Evolutionary conservation across 1,284 basidiomycete species (phyloP), one percentile per base, ranked within the genome.

Genomic region (Cerioporus squamosus): DNA sequence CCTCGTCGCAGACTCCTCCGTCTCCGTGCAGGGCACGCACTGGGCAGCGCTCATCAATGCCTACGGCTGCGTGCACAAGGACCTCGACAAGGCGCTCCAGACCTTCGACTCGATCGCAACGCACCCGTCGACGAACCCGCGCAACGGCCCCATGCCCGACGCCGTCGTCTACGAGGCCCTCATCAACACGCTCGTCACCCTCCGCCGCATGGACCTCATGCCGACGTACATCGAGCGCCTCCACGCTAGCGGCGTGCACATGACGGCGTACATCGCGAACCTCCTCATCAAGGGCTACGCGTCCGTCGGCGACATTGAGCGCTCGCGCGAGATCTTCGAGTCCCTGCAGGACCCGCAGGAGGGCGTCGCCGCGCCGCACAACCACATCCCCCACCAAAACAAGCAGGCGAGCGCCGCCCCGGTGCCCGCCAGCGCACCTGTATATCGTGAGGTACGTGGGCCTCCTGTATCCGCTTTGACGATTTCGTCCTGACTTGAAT

Each of bases 201-300:
- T 90, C 70, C 88, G 88, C 39, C 87, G 90, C 12, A 81, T 89
- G 52, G 94, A 96, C 66, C 84, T 97, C 51, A 84, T 97, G 31
- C 86, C 90, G 0, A 65, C 77, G 18, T 94, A 94, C 71, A 74
- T 91, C 39, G 72, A 77, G 23, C 84, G 85, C 58, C 87, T 99
- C 79, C 74, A 75, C 40, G 68, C 75, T 0, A 80, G 82, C 2
- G 86, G 87, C 31, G 84, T 96, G 8, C 90, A 91, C 66, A 90
- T 95, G 83, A 99, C 97, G 0, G 97, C 97, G 1, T 99, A 99
- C 74, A 93, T 98, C 62, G 92, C 91, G 44, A 99, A 99, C 75
- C 81, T 93, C 61, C 77, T 98, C 66, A 98, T 99, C 78, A 90
- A 90, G 71, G 94, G 92, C 2, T 93, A 95, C 70, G 88, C 95